phyloP scores from a whole-genome alignment of 1,139 yeast genomes.

The Wickerhamiella pararugosa region DNA sequence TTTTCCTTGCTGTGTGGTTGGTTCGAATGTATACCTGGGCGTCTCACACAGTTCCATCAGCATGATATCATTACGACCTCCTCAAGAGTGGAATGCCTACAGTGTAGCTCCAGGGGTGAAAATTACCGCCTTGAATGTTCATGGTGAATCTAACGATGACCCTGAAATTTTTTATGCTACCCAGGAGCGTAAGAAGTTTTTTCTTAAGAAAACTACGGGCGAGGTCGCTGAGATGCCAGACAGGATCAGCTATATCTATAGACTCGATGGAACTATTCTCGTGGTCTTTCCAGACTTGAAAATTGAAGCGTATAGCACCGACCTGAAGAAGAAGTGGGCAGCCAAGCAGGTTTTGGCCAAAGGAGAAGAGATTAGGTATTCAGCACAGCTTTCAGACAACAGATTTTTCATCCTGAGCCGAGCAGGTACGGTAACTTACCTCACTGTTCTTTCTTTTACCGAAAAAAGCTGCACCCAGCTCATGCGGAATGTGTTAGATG shows the following conservation, averaged over 20 bases:
- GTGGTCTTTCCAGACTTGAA: slow-evolving; percentile 3
- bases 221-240: slow-evolving; percentile 6
- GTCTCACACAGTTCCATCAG: slow-evolving; percentile 66
- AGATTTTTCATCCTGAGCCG: background rate
- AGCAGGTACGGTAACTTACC: background rate
- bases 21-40: slow-evolving; percentile 33
- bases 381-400: background rate
- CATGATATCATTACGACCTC: slow-evolving; percentile 57
- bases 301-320: slow-evolving; percentile 4
- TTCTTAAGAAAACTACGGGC: slow-evolving; percentile 11
- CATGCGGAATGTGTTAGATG: background rate
- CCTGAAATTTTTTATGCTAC: slow-evolving; percentile 17
- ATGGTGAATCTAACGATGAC: slow-evolving; percentile 1
- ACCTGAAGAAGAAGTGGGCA: slow-evolving; percentile 6
- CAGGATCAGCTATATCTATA: slow-evolving; percentile 8
- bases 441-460: background rate
- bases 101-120: slow-evolving; percentile 49
- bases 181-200: slow-evolving; percentile 19
- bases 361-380: background rate
- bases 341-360: slow-evolving; percentile 1
- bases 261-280: slow-evolving; percentile 1
- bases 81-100: slow-evolving; percentile 56
- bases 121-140: slow-evolving; percentile 24
- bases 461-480: background rate
- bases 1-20: slow-evolving; percentile 12